Percentiles rank a stretch among this genome's conserved stretches.
These are phyloP conservation scores for Mortierella sp. DNA, from an alignment of 371 early-diverging fungal genomes.

Conservation along the genomic window DNA sequence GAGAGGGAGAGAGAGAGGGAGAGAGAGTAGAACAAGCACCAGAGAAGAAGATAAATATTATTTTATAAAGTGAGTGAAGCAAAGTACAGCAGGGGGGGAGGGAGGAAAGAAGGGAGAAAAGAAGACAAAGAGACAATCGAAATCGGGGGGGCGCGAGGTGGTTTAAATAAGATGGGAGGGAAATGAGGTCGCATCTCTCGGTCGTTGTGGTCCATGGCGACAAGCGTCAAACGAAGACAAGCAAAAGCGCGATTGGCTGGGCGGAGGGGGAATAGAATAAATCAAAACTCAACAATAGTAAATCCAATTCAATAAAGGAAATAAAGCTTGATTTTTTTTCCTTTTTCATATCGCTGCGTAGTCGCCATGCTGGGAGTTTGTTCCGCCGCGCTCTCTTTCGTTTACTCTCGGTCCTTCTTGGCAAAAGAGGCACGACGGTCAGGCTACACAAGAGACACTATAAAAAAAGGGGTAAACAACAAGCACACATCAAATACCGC, in stretches of 20 bases:
- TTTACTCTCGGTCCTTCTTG: background rate
- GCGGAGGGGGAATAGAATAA: no score
- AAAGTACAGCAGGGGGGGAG: background rate
- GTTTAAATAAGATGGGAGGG: background rate
- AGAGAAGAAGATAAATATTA: background rate
- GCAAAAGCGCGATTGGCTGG: background rate
- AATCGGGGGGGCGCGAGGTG: background rate
- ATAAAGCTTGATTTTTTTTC: background rate
- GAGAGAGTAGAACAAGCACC: background rate
- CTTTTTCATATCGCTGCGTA: background rate
- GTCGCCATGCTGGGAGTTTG: background rate
- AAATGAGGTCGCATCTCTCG: no score
- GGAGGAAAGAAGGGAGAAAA: background rate
- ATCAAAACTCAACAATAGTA: no score
- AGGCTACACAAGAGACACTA: background rate
- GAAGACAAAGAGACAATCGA: background rate
- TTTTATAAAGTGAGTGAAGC: no score
- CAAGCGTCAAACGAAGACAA: background rate
- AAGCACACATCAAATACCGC: background rate
- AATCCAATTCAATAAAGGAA: no score
- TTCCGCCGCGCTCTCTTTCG: background rate
- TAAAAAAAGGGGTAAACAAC: background rate
- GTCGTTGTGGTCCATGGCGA: background rate
- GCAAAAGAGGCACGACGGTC: background rate
- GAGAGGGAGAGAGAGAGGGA: background rate